These are phyloP conservation scores for Thelonectria blattea DNA, from an alignment of 2,329 filamentous ascomycete species.

Conservation along the genomic window DNA sequence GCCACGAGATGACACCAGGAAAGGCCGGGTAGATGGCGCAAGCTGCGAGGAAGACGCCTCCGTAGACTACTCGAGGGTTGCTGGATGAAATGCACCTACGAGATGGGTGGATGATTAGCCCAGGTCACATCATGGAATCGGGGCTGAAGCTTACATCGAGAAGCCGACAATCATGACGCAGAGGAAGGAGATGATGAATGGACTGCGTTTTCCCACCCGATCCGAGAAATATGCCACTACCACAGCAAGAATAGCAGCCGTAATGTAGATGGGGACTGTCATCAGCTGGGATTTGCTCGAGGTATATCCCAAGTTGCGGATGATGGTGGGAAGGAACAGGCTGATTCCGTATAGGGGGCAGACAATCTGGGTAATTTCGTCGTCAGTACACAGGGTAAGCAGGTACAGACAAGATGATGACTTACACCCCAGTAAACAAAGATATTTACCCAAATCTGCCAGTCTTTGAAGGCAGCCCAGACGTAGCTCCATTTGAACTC, in stretches of 20 bases:
- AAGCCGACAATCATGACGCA: slow-evolving; percentile 62
- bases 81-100: slow-evolving; percentile 61
- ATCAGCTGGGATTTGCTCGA: slow-evolving; percentile 67
- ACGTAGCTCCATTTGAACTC: slow-evolving; percentile 79
- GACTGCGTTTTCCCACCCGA: slow-evolving; percentile 56
- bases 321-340: slow-evolving; percentile 68
- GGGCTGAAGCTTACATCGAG: slow-evolving; percentile 50
- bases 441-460: slow-evolving; percentile 73
- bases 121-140: not conserved
- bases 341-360: slow-evolving; percentile 63
- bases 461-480: slow-evolving; percentile 74
- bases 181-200: slow-evolving; percentile 62
- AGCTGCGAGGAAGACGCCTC: slow-evolving; percentile 79
- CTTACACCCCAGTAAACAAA: slow-evolving; percentile 69
- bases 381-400: no score
- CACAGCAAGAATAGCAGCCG: slow-evolving; percentile 66
- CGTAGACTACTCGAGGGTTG: slow-evolving; percentile 70
- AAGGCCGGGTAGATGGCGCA: slow-evolving; percentile 83
- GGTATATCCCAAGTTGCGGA: slow-evolving; percentile 63
- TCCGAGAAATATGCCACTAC: slow-evolving; percentile 62
- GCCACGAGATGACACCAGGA: slow-evolving; percentile 79
- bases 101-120: not conserved
- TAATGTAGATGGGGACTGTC: slow-evolving; percentile 65
- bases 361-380: slow-evolving; percentile 39
- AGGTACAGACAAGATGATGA: slow-evolving; percentile 35